Base-by-base conservation (phyloP, 495 filamentous ascomycete species). In the Aspergillus sclerotioniger region DNA sequence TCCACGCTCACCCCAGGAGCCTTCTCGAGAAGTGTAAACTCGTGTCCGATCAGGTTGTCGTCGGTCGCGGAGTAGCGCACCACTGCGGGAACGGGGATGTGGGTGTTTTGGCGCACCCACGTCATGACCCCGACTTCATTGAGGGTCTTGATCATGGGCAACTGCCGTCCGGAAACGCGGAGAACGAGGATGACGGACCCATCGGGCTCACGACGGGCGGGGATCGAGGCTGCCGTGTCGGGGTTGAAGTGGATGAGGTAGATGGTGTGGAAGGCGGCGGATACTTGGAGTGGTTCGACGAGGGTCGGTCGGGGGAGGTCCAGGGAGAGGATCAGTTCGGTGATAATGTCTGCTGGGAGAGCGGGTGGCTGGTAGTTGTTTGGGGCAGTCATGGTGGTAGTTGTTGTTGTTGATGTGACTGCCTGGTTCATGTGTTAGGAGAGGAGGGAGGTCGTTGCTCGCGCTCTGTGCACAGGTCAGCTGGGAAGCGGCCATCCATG, bases 91-190 rank as follows among this genome's bases (percentile, higher is more conserved):
- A 70, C 48, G 6, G 71, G 69, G 25, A 74, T 68, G 8, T 45
- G 56, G 8, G 69, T 71, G 37, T 70, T 62, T 21, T 57, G 10
- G 15, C 28, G 12, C 16, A 76, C 43, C 66, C 64, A 76, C 10
- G 39, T 51, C 68, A 76, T 71, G 5, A 68, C 61, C 10, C 58
- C 71, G 1, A 69, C 65, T 41, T 76, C 71, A 37, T 74, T 76
- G 12, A 13, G 32, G 3, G 70, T 74, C 55, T 74, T 74, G 56
- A 73, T 69, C 3, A 46, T n/a, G 2, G 71, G 71, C 3, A 71
- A 31, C 20, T 74, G 70, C 8, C 57, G 50, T 2, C 68, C 68
- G 9, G 73, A 66, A 7, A 74, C 62, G 16, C 73, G 66, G 9
- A 76, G 70, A 16, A 76, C 59, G 2, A 76, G 62, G 9, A 46